Conservation (phyloP, 2,329 filamentous ascomycete genomes). For the Nothophoma quercina region DNA sequence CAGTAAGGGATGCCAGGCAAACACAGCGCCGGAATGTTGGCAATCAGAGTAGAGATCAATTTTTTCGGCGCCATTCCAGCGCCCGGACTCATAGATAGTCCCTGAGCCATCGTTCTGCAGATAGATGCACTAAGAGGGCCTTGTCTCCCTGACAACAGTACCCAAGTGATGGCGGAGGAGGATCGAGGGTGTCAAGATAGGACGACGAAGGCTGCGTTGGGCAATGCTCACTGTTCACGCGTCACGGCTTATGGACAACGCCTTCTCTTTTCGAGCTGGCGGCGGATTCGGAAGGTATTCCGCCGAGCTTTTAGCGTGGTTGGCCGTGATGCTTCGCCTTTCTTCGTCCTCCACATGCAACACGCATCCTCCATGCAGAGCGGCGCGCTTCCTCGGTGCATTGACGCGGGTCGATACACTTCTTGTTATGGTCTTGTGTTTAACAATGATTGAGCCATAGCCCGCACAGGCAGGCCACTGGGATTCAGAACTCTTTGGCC, state of each 20-base stretch:
- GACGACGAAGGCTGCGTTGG: neutral
- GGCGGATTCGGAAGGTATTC: neutral
- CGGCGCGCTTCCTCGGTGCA: neutral
- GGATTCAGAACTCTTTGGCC: no score
- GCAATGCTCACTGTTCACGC: neutral
- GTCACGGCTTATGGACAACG: neutral
- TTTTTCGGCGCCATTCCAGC: slow-evolving; percentile 17
- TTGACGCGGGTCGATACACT: neutral
- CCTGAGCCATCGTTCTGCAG: slow-evolving; percentile 1
- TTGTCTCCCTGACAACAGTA: slow-evolving; percentile 15
- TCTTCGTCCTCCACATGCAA: slow-evolving; percentile 11
- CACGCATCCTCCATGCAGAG: slow-evolving; percentile 3
- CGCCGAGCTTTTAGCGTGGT: slow-evolving; percentile 12
- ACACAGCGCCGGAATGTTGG: slow-evolving; percentile 14
- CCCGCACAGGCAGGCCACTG: neutral
- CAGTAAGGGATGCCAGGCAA: slow-evolving; percentile 16
- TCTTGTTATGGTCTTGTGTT: neutral
- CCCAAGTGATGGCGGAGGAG: neutral
- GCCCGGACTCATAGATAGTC: slow-evolving; percentile 13
- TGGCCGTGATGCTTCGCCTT: slow-evolving; percentile 11
- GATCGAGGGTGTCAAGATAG: neutral
- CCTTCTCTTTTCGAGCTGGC: neutral
- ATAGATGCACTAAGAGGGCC: slow-evolving; percentile 1
- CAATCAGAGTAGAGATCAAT: neutral
- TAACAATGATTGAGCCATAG: neutral